Conservation (phyloP, 2,329 filamentous ascomycete genomes). For the Emmonsiellopsis sp. region DNA sequence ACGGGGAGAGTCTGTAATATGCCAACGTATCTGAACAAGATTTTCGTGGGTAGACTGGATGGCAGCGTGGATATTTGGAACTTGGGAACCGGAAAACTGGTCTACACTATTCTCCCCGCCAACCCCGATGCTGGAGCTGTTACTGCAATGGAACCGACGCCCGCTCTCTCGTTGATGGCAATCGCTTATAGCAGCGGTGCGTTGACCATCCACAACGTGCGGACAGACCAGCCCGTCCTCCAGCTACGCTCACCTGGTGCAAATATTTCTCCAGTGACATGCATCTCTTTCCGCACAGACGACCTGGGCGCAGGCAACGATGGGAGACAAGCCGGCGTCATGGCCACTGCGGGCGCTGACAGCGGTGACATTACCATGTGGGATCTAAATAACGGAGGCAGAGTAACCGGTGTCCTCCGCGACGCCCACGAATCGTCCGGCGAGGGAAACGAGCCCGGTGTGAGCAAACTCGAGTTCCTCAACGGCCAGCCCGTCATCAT, state of each 20-base stretch:
- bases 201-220: slow-evolving; percentile 71
- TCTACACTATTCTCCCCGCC: slow-evolving; percentile 80
- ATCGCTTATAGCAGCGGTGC: slow-evolving; percentile 77
- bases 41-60: slow-evolving; percentile 79
- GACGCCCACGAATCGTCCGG: slow-evolving; percentile 65
- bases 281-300: slow-evolving; percentile 85
- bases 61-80: slow-evolving; percentile 97
- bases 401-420: slow-evolving; percentile 75
- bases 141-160: slow-evolving; percentile 76
- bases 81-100: slow-evolving; percentile 76
- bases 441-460: slow-evolving; percentile 54
- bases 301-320: slow-evolving; percentile 80
- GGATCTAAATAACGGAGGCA: slow-evolving; percentile 85
- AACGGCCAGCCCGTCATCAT: slow-evolving; percentile 80
- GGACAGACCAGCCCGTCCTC: slow-evolving; percentile 64
- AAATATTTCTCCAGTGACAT: slow-evolving; percentile 56
- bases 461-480: slow-evolving; percentile 83
- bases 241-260: slow-evolving; percentile 57
- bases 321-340: slow-evolving; percentile 75
- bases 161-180: slow-evolving; percentile 74
- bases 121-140: slow-evolving; percentile 64
- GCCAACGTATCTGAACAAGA: slow-evolving; percentile 93
- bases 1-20: slow-evolving; percentile 74
- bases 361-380: slow-evolving; percentile 90
- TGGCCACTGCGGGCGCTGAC: slow-evolving; percentile 74